Evolutionary conservation across 441 rosid genomes (phyloP).

Genomic region (Populus trichocarpa): DNA sequence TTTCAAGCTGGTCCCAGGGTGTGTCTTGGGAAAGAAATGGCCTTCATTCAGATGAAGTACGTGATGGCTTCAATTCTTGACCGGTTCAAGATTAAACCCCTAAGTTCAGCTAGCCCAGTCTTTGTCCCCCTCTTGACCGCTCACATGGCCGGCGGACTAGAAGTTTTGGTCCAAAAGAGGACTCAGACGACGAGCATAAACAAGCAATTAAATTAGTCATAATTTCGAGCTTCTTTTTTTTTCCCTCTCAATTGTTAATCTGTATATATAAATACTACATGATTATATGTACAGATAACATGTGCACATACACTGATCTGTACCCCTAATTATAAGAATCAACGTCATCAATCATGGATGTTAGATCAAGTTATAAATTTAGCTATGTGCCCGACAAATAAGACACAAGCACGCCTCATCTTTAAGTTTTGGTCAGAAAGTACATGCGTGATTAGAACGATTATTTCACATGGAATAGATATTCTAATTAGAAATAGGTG

Average conservation of each 20-base stretch:
- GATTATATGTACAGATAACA: background rate
- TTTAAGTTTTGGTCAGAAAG: conserved; percentile 12
- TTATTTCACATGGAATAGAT: background rate
- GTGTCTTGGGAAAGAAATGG: conserved; percentile 44
- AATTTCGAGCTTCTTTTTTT: background rate
- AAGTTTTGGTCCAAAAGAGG: conserved; percentile 51
- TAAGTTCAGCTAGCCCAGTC: conserved; percentile 33
- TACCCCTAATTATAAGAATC: background rate
- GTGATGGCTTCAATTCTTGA: conserved; percentile 48
- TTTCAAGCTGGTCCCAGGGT: conserved; percentile 47
- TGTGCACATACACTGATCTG: background rate
- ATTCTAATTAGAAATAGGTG: background rate
- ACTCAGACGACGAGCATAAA: conserved; percentile 22
- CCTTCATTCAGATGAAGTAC: conserved; percentile 40
- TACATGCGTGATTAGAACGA: conserved; percentile 19
- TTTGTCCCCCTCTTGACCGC: conserved; percentile 77
- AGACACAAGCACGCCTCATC: background rate
- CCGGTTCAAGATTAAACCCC: conserved; percentile 45
- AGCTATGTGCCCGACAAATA: background rate
- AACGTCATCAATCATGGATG: background rate
- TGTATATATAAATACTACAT: conserved; percentile 2
- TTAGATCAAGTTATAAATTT: background rate
- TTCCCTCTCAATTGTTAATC: background rate
- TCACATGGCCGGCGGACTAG: conserved; percentile 84
- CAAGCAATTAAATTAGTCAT: conserved; percentile 2